A percentile compares a stretch with the other conserved stretches of the same genome.
Evolutionary conservation across 192 early-diverging fungal genomes (phyloP).

Genomic region (Umbelopsis sp.): DNA sequence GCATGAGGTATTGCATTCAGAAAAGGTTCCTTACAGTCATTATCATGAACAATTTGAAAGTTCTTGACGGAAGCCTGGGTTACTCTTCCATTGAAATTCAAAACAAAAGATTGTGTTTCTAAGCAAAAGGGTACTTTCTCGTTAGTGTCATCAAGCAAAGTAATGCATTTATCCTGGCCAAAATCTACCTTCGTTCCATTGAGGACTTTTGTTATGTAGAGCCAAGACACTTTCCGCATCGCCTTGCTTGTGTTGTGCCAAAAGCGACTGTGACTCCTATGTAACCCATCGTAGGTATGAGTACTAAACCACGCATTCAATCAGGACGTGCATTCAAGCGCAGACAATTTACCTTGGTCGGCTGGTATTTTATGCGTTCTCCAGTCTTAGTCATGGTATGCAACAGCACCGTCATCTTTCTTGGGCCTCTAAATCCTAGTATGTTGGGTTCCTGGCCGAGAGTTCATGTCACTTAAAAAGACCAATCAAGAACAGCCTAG

Average conservation of each 20-base stretch:
- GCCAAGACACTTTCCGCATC: conserved; percentile 68
- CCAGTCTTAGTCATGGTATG: conserved; percentile 68
- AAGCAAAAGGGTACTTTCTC: neutral
- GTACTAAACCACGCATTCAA: neutral
- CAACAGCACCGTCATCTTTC: conserved; percentile 87
- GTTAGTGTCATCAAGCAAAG: neutral
- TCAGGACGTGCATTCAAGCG: neutral
- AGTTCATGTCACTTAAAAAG: neutral
- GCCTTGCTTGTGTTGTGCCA: conserved; percentile 56
- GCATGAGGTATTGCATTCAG: neutral
- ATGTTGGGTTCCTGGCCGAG: conserved; percentile 76
- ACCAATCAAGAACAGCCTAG: neutral
- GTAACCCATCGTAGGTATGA: neutral
- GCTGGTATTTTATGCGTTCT: conserved; percentile 54
- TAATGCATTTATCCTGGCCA: neutral
- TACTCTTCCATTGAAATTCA: conserved; percentile 94
- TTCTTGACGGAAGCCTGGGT: conserved; percentile 93
- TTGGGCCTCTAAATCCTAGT: conserved; percentile 87
- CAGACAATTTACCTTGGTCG: conserved; percentile 47
- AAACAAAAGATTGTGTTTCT: conserved; percentile 87
- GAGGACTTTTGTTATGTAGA: conserved; percentile 89
- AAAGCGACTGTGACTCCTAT: conserved; percentile 67
- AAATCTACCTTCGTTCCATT: conserved; percentile 83
- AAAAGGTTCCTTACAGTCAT: conserved; percentile 69
- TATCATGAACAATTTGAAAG: conserved; percentile 93